Percentiles rank a stretch among this genome's conserved stretches.
Evolutionary conservation across 2,329 filamentous ascomycete species (phyloP).

Genomic region (Colletotrichum sidae): DNA sequence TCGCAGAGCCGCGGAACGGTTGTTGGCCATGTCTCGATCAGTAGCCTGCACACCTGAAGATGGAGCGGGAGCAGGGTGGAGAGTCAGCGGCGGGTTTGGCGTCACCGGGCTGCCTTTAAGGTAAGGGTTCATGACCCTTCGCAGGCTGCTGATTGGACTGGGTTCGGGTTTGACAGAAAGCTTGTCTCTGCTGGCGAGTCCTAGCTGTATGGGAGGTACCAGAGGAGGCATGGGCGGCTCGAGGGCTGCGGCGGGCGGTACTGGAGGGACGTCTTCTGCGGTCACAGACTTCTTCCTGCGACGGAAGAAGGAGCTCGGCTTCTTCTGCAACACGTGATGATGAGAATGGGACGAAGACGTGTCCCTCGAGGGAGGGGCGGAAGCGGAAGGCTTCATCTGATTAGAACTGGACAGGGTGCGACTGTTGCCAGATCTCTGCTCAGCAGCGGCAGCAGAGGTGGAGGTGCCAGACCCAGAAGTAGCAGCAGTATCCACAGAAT

Average conservation of each 20-base stretch:
- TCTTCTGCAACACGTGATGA: conserved; percentile 78
- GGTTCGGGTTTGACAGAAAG: conserved; percentile 52
- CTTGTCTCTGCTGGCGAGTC: conserved; percentile 44
- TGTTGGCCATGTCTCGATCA: conserved; percentile 27
- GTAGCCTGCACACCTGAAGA: background rate
- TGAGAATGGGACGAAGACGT: conserved; percentile 56
- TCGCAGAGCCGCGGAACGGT: conserved; percentile 6
- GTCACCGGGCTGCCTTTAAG: conserved; percentile 56
- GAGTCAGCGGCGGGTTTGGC: conserved; percentile 28
- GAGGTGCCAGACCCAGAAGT: conserved; percentile 43
- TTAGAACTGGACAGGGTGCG: conserved; percentile 56
- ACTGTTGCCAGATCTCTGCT: conserved; percentile 47
- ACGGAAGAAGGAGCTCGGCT: conserved; percentile 93
- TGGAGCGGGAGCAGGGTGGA: conserved; percentile 12
- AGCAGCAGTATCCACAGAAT: conserved; percentile 48
- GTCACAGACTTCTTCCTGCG: conserved; percentile 82
- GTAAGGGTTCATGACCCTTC: conserved; percentile 89
- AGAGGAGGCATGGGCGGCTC: conserved; percentile 51
- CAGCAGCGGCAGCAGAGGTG: conserved; percentile 50
- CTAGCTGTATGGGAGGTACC: conserved; percentile 48
- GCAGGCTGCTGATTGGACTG: conserved; percentile 82
- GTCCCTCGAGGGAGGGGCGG: conserved; percentile 64
- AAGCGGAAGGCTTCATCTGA: conserved; percentile 57
- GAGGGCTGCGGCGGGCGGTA: conserved; percentile 58
- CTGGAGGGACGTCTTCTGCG: conserved; percentile 75